Evolutionary conservation across 768 basidiomycete species (phyloP), one percentile per base, ranked within the genome.

Genomic region (Fomitopsis serialis): DNA sequence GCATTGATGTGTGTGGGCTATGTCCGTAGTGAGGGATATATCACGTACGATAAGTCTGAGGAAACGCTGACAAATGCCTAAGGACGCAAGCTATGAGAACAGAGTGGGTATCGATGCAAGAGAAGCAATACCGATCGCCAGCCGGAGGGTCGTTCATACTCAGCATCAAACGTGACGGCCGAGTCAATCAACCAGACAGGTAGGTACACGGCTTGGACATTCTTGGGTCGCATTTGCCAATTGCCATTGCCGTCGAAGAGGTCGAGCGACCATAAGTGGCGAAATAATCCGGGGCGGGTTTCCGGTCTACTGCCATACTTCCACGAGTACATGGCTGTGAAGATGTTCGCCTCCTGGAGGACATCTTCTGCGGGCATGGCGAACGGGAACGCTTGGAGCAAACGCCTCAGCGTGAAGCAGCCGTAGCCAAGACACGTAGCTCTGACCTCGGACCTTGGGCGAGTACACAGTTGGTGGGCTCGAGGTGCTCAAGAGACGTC

Each of bases 151-250:
- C 17, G 15, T 22, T 25, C 13, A 10, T 19, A 10, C 5, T 42
- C n/a, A 9, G 52, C 52, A 13, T 36, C 44, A 15, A 46, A 7
- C 10, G 15, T 11, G 29, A 32, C 11, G 11, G 29, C 27, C 15
- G 34, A 27, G 21, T 53, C 52, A 34, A 53, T 27, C 10, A 45
- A 25, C 52, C 52, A 53, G 21, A 37, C 32, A 9, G 45, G 52
- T 22, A 53, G 35, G 36, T 53, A 53, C 5, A 42, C 35, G 12
- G 52, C 43, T 21, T 46, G 43, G 3, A 53, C 44, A 21, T 24
- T 23, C 8, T 22, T 37, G 12, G 52, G 43, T 23, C 21, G 52
- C 8, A 53, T 13, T 21, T 23, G 50, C 15, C 11, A n/a, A 24
- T 43, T 43, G 15, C 42, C 50, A 9, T 29, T 48, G 11, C 11